Evolutionary conservation across 2,329 filamentous ascomycete species (phyloP).

Genomic region (Xylaria multiplex): DNA sequence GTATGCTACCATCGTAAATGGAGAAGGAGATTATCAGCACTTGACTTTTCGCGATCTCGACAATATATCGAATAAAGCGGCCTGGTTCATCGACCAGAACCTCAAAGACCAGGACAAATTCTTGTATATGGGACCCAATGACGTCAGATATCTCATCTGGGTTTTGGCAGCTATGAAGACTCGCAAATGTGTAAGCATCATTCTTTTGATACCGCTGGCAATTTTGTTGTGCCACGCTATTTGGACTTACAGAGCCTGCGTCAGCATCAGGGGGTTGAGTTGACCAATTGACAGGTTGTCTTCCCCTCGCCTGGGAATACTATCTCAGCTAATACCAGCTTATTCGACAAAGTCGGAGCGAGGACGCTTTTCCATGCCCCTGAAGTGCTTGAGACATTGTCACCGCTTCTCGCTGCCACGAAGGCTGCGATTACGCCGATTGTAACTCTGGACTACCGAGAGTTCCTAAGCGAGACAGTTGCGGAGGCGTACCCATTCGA

Average conservation of each 20-base stretch:
- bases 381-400: conserved; percentile 28
- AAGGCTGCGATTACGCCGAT: conserved; percentile 24
- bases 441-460: conserved; percentile 18
- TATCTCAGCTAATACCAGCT: conserved; percentile 9
- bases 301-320: conserved; percentile 12
- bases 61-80: conserved; percentile 38
- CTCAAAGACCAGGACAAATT: conserved; percentile 29
- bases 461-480: conserved; percentile 22
- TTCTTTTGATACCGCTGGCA: neutral
- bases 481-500: conserved; percentile 23
- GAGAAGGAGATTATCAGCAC: conserved; percentile 28
- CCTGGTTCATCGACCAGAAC: conserved; percentile 38
- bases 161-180: conserved; percentile 36
- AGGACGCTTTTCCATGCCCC: conserved; percentile 32
- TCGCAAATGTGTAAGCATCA: conserved; percentile 33
- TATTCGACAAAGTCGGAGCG: conserved; percentile 32
- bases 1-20: conserved; percentile 29
- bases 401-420: conserved; percentile 24
- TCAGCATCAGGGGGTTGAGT: neutral
- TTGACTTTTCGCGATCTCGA: conserved; percentile 38
- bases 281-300: conserved; percentile 12
- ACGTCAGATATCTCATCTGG: conserved; percentile 34
- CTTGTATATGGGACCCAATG: conserved; percentile 36
- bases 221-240: neutral
- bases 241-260: neutral